These are phyloP conservation scores for Teratosphaeriaceae sp. DNA, from an alignment of 2,329 filamentous ascomycete genomes.

Conservation along the genomic window DNA sequence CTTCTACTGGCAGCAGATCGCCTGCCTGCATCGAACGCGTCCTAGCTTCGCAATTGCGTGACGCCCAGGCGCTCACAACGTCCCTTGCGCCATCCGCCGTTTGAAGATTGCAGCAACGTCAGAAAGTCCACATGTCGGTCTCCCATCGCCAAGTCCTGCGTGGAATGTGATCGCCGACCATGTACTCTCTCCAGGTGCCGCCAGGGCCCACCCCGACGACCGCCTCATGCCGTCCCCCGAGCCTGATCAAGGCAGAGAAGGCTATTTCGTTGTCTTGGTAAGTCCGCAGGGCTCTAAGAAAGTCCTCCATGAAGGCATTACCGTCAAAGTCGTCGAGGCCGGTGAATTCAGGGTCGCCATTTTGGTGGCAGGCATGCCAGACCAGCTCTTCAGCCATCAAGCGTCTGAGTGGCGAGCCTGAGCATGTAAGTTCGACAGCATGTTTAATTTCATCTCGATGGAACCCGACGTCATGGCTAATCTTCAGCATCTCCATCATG, in stretches of 20 bases:
- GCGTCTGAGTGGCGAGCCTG: neutral
- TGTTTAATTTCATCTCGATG: too few species aligned
- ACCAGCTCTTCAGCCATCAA: neutral
- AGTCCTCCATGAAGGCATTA: neutral
- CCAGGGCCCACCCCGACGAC: neutral
- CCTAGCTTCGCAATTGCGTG: too few species aligned
- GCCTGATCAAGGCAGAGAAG: neutral
- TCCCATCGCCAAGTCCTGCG: neutral
- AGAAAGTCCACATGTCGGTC: neutral
- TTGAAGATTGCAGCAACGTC: too few species aligned
- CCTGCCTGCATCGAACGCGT: too few species aligned
- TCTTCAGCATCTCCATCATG: conserved; percentile 1
- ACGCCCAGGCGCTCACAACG: too few species aligned
- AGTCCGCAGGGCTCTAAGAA: neutral
- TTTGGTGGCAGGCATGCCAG: too few species aligned
- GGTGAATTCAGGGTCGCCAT: neutral
- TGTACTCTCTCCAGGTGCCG: neutral
- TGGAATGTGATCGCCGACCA: neutral
- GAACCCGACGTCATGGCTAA: too few species aligned
- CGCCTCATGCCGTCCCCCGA: neutral
- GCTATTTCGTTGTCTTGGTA: neutral
- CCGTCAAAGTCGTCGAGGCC: neutral
- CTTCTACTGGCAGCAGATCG: too few species aligned
- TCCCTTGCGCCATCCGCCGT: too few species aligned
- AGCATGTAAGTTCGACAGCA: neutral